Conservation (phyloP, 176 grass and related monocot genomes). For the Cocos nucifera region DNA sequence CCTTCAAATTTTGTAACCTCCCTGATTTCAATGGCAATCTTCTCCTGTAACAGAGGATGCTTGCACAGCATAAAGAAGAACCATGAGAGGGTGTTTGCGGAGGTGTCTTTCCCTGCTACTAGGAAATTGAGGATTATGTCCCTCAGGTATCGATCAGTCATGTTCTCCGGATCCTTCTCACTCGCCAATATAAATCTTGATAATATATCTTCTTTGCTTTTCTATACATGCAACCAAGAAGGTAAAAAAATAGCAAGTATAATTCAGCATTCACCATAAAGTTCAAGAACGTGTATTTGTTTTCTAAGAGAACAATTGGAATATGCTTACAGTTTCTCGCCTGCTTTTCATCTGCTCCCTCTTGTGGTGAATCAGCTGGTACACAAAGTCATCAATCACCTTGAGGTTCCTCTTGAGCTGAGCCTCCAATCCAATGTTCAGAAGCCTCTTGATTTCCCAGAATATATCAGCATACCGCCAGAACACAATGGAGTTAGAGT, state of each 20-base stretch:
- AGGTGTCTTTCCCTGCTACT: too few species aligned
- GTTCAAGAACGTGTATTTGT: too few species aligned
- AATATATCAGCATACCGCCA: conserved; percentile 40
- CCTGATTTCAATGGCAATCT: conserved; percentile 4
- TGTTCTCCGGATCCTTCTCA: conserved; percentile 6
- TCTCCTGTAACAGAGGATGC: not conserved
- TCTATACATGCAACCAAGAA: too few species aligned
- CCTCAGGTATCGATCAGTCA: not conserved
- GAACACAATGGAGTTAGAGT: conserved; percentile 39
- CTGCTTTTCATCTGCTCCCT: conserved; percentile 25
- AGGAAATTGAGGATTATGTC: too few species aligned
- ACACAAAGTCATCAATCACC: conserved; percentile 55
- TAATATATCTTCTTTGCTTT: conserved; percentile 12
- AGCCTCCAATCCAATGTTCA: conserved; percentile 63
- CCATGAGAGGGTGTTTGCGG: too few species aligned
- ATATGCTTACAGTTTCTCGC: conserved; percentile 27
- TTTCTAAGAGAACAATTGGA: not conserved
- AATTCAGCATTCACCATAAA: too few species aligned
- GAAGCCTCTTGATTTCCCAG: conserved; percentile 47
- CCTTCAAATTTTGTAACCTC: not conserved
- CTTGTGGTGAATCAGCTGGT: conserved; percentile 43
- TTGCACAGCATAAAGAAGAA: too few species aligned
- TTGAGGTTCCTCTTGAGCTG: conserved; percentile 36
- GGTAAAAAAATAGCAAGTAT: too few species aligned
- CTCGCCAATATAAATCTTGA: conserved; percentile 11